Evolutionary conservation across 2,329 filamentous ascomycete species (phyloP).

Genomic region (Aspergillus phoenicis): DNA sequence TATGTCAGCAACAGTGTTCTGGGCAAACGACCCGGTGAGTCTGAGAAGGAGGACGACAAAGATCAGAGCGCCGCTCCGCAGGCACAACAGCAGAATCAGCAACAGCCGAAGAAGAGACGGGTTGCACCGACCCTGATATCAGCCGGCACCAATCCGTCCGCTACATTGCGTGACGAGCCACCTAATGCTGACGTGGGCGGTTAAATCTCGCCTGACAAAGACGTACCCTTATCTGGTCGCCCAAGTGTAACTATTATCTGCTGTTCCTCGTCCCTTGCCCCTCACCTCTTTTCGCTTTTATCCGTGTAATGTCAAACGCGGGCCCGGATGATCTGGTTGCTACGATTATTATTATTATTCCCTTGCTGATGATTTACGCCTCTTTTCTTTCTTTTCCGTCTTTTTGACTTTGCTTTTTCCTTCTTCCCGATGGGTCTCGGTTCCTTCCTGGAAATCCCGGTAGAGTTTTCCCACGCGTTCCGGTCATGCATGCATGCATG

Average conservation of each 20-base stretch:
- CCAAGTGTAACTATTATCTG: conserved; percentile 5
- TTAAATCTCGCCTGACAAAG: conserved; percentile 7
- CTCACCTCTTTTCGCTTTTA: conserved; percentile 7
- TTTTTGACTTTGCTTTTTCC: background rate
- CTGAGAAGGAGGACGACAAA: conserved; percentile 48
- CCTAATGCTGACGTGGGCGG: conserved; percentile 21
- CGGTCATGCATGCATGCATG: conserved; percentile 1
- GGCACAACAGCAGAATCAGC: conserved; percentile 26
- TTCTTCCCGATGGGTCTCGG: background rate
- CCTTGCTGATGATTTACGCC: conserved; percentile 19
- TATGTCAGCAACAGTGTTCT: conserved; percentile 57
- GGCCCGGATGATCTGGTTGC: background rate
- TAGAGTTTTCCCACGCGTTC: background rate
- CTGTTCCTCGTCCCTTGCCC: background rate
- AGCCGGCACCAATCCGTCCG: conserved; percentile 22
- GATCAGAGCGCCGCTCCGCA: conserved; percentile 48
- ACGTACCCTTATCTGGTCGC: background rate
- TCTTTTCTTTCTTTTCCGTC: background rate
- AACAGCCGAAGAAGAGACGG: conserved; percentile 66
- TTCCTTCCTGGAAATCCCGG: background rate
- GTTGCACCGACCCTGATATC: conserved; percentile 69
- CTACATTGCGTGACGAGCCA: conserved; percentile 13
- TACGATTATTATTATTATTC: background rate
- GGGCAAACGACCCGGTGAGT: conserved; percentile 55
- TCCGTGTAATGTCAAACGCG: conserved; percentile 9